These are phyloP conservation scores for Citrus maxima DNA, from an alignment of 345 rosid species.

Conservation along the genomic window DNA sequence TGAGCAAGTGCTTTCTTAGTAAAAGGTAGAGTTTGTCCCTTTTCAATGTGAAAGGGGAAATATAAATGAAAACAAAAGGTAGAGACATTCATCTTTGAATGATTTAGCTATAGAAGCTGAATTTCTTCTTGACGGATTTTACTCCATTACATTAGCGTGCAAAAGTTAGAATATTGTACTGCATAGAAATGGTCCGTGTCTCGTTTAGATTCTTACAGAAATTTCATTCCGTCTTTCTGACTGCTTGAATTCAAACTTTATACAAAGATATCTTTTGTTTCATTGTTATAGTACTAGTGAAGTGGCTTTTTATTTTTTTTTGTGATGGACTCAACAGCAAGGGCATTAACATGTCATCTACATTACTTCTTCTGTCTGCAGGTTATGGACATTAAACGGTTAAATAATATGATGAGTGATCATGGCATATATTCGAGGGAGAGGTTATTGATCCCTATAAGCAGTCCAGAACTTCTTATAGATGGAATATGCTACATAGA, in stretches of 20 bases:
- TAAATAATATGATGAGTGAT: slow-evolving; percentile 93
- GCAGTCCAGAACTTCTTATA: slow-evolving; percentile 55
- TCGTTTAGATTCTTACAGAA: background rate
- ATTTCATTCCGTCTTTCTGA: background rate
- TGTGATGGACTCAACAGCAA: background rate
- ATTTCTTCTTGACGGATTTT: background rate
- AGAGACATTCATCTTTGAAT: background rate
- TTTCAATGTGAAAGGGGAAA: background rate
- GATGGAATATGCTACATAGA: slow-evolving; percentile 75
- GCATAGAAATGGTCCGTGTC: background rate
- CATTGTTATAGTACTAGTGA: background rate
- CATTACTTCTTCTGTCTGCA: slow-evolving; percentile 19
- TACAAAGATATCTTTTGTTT: background rate
- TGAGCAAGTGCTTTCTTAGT: background rate
- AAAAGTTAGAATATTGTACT: background rate
- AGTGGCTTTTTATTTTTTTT: background rate
- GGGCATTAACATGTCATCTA: background rate
- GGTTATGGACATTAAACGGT: slow-evolving; percentile 78
- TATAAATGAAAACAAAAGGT: background rate
- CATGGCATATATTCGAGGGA: slow-evolving; percentile 84
- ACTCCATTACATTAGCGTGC: background rate
- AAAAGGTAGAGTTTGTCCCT: background rate
- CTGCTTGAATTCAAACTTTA: background rate
- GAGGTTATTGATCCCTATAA: slow-evolving; percentile 76
- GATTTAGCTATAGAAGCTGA: background rate